phyloP scores from a whole-genome alignment of 345 rosid species.

The Eucalyptus marginata region DNA sequence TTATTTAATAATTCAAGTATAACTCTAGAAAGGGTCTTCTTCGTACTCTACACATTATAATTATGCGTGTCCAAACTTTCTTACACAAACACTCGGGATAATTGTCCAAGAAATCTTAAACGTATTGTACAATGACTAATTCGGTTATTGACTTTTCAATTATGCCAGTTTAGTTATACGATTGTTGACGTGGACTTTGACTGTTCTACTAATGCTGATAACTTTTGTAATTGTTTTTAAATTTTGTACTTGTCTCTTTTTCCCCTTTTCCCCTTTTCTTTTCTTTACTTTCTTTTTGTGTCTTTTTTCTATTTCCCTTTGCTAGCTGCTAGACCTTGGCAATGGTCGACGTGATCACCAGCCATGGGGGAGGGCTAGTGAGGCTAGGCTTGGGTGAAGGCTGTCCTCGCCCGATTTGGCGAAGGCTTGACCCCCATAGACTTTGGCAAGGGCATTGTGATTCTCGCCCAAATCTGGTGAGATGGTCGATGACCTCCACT shows the following conservation, averaged over 20 bases:
- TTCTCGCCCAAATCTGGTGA: accelerated
- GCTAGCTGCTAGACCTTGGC: accelerated
- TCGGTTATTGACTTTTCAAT: background rate
- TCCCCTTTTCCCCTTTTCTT: background rate
- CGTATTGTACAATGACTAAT: background rate
- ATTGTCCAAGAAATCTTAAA: background rate
- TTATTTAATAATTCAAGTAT: background rate
- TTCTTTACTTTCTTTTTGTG: background rate
- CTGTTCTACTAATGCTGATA: accelerated
- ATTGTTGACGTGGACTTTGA: background rate
- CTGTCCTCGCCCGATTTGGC: accelerated
- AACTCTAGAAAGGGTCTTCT: background rate
- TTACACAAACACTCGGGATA: background rate
- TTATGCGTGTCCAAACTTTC: background rate
- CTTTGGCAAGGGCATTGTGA: background rate
- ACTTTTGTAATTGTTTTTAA: background rate
- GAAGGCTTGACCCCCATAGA: background rate
- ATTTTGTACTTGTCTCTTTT: background rate
- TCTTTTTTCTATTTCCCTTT: background rate
- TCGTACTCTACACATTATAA: background rate
- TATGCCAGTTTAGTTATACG: background rate
- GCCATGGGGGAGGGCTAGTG: background rate
- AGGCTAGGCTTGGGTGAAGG: background rate
- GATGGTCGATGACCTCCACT: background rate
- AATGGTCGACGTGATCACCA: accelerated